Base-by-base conservation (phyloP, 768 basidiomycete genomes). In the Tricholoma matsutake region DNA sequence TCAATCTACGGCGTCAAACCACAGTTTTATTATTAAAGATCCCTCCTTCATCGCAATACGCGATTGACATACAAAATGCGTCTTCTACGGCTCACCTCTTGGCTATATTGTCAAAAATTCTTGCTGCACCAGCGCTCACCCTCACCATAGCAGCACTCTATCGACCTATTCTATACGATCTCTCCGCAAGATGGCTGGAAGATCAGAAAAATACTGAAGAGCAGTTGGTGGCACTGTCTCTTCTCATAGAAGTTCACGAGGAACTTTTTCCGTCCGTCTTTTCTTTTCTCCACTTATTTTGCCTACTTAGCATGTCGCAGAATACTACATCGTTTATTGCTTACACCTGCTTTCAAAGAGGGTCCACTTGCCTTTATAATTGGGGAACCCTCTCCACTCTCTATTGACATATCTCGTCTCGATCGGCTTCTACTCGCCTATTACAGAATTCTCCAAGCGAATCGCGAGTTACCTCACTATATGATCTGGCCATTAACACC, bases 151-250 rank as follows among this genome's bases (percentile, higher is more conserved):
- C 89, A 18, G 78, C 75, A 6, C 63, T 82, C 10, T 98, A 91
- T 74, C 78, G 89, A 62, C 95, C 96, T 3, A 73, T 98, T 56
- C 71, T 94, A 39, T 67, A 89, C 28, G 91, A 96, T 72, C 75
- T 98, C 25, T 88, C 87, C 67, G 90, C 90, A 3, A 75, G 91
- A 67, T 97, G 93, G 94, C 69, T 96, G 43, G 76, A 87, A n/a
- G 75, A 78, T 18, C 67, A 78, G 37, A 73, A 81, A 43, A 74
- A 79, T 61, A 68, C 80, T 34, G 81, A 84, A 58, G 80, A 83
- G 39, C 80, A 83, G 66, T 73, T 87, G 52, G 75, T 81, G 52
- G 86, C 87, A 3, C 73, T 90, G n/a, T 85, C 81, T 66, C 72
- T 83, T 60, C 73, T 92, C 58, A 67, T 91, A 28, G 86, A 89